Percentiles rank a stretch among this genome's conserved stretches.
phyloP scores from a whole-genome alignment of 768 basidiomycete genomes.

The Amanita thiersii region DNA sequence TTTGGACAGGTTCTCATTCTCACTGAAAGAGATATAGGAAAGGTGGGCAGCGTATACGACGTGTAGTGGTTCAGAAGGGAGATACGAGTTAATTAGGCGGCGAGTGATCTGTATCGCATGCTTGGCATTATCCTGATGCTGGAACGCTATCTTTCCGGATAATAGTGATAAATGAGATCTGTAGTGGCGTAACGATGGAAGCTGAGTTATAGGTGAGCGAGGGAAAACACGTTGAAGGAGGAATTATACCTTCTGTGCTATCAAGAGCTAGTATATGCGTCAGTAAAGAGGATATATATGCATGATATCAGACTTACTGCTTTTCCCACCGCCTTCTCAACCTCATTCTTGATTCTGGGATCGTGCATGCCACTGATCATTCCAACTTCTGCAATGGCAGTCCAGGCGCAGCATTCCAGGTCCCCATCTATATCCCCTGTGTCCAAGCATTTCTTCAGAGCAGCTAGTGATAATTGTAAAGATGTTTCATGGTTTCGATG shows the following conservation, averaged over 20 bases:
- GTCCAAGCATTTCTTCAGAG: slow-evolving; percentile 48
- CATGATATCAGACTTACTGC: slow-evolving; percentile 40
- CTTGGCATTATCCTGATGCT: slow-evolving; percentile 43
- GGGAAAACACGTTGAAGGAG: slow-evolving; percentile 1
- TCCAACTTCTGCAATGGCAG: slow-evolving; percentile 60
- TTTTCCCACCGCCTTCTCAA: slow-evolving; percentile 62
- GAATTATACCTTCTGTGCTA: slow-evolving; percentile 49
- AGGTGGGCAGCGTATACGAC: slow-evolving; percentile 49
- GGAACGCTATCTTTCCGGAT: slow-evolving; percentile 47
- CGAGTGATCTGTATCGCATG: slow-evolving; percentile 53
- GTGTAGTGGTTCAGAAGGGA: slow-evolving; percentile 41
- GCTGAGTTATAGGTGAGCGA: slow-evolving; percentile 26
- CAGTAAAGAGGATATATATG: slow-evolving; percentile 2
- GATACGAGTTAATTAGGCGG: slow-evolving; percentile 35
- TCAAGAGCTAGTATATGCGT: slow-evolving; percentile 28
- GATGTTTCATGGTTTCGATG: slow-evolving; percentile 48
- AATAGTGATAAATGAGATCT: slow-evolving; percentile 52
- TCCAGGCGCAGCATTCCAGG: slow-evolving; percentile 67
- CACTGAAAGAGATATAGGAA: slow-evolving; percentile 33
- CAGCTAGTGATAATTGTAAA: slow-evolving; percentile 44
- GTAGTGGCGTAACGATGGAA: slow-evolving; percentile 57
- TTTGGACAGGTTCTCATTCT: slow-evolving; percentile 13
- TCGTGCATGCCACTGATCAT: slow-evolving; percentile 42
- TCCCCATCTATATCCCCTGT: slow-evolving; percentile 43
- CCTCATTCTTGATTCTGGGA: slow-evolving; percentile 50